These are phyloP conservation scores for Kwoniella newhampshirensis DNA, from an alignment of 768 basidiomycete species.

Conservation along the genomic window DNA sequence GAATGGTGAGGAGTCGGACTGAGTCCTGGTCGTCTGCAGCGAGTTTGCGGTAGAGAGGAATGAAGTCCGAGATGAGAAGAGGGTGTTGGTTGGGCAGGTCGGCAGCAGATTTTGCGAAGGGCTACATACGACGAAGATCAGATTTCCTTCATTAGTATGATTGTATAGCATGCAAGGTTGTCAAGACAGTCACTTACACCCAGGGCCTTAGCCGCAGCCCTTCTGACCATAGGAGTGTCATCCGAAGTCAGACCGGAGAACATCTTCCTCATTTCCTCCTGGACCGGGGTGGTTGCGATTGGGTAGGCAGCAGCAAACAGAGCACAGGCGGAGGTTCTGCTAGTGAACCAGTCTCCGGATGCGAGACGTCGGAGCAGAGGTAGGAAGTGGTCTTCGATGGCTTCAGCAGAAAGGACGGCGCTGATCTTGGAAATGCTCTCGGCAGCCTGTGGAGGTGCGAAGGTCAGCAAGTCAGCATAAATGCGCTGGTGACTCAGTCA, in stretches of 20 bases:
- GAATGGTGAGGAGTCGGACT: constrained; percentile 89
- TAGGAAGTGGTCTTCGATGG: constrained; percentile 86
- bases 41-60: constrained; percentile 89
- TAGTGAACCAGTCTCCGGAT: constrained; percentile 97
- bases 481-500: no score
- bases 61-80: constrained; percentile 78
- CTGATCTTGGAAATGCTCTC: constrained; percentile 93
- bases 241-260: constrained; percentile 80
- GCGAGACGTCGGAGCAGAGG: constrained; percentile 86
- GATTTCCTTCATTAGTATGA: neutral
- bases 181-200: constrained; percentile 66
- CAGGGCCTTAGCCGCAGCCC: constrained; percentile 93
- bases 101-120: constrained; percentile 73
- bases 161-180: neutral
- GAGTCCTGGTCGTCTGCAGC: constrained; percentile 97
- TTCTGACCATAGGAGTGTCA: constrained; percentile 97
- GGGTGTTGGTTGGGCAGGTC: constrained; percentile 57
- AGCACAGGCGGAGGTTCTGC: constrained; percentile 90
- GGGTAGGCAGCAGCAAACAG: constrained; percentile 87
- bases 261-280: constrained; percentile 80
- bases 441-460: constrained; percentile 65
- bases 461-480: neutral
- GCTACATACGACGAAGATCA: constrained; percentile 56
- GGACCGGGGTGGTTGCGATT: constrained; percentile 50
- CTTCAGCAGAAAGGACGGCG: constrained; percentile 68